Conservation (phyloP, 2,329 filamentous ascomycete genomes). For the Xylaria sp. region DNA sequence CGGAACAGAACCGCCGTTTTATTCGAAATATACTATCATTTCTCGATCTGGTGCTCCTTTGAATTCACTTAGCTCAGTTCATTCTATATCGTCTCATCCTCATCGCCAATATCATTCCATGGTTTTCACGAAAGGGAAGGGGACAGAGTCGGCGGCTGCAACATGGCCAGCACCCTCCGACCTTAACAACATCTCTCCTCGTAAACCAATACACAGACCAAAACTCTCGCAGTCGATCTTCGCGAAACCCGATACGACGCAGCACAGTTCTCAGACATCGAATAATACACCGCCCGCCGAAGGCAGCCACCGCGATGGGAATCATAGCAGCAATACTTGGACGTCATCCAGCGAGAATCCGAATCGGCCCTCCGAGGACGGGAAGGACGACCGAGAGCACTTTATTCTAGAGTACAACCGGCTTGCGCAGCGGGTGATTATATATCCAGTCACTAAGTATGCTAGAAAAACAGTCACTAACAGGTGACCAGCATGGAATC, state of each 20-base stretch:
- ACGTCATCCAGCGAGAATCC: constrained; percentile 64
- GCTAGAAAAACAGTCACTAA: constrained; percentile 5
- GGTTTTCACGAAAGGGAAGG: constrained; percentile 41
- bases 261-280: constrained; percentile 33
- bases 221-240: constrained; percentile 38
- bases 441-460: neutral
- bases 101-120: constrained; percentile 38
- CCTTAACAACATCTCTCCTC: constrained; percentile 19
- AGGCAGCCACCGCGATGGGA: constrained; percentile 37
- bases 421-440: constrained; percentile 65
- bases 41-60: constrained; percentile 13
- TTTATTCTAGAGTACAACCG: constrained; percentile 70
- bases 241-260: constrained; percentile 32
- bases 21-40: constrained; percentile 25
- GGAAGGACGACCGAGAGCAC: constrained; percentile 57
- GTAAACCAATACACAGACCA: constrained; percentile 32
- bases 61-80: neutral
- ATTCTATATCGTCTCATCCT: constrained; percentile 19
- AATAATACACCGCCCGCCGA: constrained; percentile 35
- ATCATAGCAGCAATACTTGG: constrained; percentile 65
- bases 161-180: constrained; percentile 36
- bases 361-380: constrained; percentile 58
- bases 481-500: constrained; percentile 63
- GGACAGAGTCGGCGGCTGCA: constrained; percentile 40
- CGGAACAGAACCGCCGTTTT: constrained; percentile 11